A percentile compares a stretch with the other conserved stretches of the same genome.
Evolutionary conservation across 2,329 filamentous ascomycete genomes (phyloP).

Genomic region (Xylariaceae sp.): DNA sequence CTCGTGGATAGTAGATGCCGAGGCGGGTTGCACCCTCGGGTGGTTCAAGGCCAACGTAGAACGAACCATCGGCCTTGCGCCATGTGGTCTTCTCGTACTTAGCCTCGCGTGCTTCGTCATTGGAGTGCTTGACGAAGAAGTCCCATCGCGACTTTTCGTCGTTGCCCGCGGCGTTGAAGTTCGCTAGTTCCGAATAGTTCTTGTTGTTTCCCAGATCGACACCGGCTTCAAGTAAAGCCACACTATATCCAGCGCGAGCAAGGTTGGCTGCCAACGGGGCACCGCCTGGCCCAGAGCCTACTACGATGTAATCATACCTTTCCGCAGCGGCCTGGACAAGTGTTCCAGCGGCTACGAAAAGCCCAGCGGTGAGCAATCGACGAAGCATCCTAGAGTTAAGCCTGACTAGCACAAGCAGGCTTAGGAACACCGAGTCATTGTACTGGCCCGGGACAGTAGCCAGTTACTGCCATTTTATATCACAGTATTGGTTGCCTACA

Average conservation of each 20-base stretch:
- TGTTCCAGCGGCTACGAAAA: conserved; percentile 26
- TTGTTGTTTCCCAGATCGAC: conserved; percentile 49
- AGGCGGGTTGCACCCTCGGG: conserved; percentile 40
- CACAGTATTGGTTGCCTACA: neutral
- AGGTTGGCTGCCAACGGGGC: conserved; percentile 59
- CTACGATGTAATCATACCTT: conserved; percentile 51
- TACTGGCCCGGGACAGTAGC: neutral
- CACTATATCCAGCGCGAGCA: conserved; percentile 58
- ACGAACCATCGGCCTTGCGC: conserved; percentile 38
- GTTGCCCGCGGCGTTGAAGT: conserved; percentile 48
- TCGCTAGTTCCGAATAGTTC: conserved; percentile 38
- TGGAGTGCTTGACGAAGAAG: conserved; percentile 62
- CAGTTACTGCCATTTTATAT: conserved; percentile 21
- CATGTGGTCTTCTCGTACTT: conserved; percentile 43
- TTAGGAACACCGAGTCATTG: neutral
- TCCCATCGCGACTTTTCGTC: conserved; percentile 56
- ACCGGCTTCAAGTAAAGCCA: conserved; percentile 62
- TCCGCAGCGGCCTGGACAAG: conserved; percentile 21
- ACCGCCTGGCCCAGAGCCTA: conserved; percentile 61
- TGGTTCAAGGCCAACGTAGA: conserved; percentile 42
- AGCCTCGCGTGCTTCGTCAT: conserved; percentile 57
- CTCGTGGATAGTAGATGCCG: conserved; percentile 44
- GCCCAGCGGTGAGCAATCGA: conserved; percentile 24
- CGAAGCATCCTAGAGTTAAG: conserved; percentile 27
- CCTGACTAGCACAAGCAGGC: neutral